Percentiles rank a stretch among this genome's conserved stretches.
These are phyloP conservation scores for Aspergillus glaucus DNA, from an alignment of 2,329 filamentous ascomycete species.

Conservation along the genomic window DNA sequence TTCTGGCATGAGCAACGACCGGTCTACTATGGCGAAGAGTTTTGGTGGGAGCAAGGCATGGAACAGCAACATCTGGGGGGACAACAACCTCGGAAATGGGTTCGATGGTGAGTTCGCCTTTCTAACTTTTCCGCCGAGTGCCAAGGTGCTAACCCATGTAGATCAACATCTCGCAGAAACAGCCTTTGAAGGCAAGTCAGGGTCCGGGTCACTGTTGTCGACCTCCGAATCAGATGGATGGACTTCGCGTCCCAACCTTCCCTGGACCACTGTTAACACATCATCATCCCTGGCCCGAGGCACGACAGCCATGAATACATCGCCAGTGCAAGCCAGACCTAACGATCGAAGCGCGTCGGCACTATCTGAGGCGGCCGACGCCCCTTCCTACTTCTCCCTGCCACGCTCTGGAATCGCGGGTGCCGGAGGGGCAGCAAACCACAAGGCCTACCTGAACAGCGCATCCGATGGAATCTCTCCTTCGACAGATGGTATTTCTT, in stretches of 20 bases:
- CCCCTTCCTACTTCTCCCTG: constrained; percentile 43
- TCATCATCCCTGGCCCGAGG: constrained; percentile 42
- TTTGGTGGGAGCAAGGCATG: constrained; percentile 40
- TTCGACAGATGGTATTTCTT: constrained; percentile 26
- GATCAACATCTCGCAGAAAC: constrained; percentile 24
- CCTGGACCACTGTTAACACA: constrained; percentile 54
- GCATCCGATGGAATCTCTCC: constrained; percentile 28
- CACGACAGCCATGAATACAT: constrained; percentile 46
- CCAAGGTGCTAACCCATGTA: constrained; percentile 5
- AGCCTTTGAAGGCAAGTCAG: constrained; percentile 52
- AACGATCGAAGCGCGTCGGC: constrained; percentile 35
- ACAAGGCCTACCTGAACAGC: constrained; percentile 30
- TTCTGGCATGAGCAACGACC: constrained; percentile 29
- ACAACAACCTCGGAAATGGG: constrained; percentile 39
- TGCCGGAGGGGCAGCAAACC: constrained; percentile 14
- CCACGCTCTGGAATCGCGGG: constrained; percentile 42
- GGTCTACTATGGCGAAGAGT: constrained; percentile 34
- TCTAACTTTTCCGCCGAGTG: background rate
- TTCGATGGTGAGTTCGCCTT: constrained; percentile 32
- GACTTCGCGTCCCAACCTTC: constrained; percentile 45
- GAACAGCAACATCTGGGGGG: constrained; percentile 50
- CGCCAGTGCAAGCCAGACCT: constrained; percentile 53
- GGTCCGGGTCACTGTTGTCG: constrained; percentile 62
- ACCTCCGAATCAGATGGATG: constrained; percentile 64
- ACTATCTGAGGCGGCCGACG: constrained; percentile 40